Evolutionary conservation across 2,329 filamentous ascomycete species (phyloP).

Genomic region (Cytospora leucostoma): DNA sequence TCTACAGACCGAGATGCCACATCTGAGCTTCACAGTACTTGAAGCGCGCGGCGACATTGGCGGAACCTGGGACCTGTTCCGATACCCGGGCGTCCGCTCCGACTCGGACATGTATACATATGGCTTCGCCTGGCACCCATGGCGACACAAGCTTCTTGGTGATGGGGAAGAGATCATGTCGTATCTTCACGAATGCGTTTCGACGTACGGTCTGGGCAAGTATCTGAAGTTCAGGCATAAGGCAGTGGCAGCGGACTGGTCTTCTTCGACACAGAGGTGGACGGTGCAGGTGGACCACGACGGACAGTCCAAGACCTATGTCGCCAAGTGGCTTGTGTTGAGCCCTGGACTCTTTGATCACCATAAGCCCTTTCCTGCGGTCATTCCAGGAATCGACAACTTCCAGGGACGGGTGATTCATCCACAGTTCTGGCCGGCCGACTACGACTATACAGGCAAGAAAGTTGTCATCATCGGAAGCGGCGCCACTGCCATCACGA

Average conservation of each 20-base stretch:
- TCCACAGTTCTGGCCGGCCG: conserved; percentile 73
- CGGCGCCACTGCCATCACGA: conserved; percentile 69
- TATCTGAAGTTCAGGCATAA: conserved; percentile 55
- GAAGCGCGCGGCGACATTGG: conserved; percentile 67
- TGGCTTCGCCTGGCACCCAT: conserved; percentile 70
- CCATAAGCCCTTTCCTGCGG: conserved; percentile 54
- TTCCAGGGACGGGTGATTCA: conserved; percentile 55
- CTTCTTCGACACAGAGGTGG: conserved; percentile 55
- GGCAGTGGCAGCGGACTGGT: conserved; percentile 56
- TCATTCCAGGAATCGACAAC: conserved; percentile 45
- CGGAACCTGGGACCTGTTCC: conserved; percentile 78
- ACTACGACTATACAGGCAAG: conserved; percentile 66
- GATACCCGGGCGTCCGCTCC: conserved; percentile 70
- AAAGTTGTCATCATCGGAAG: conserved; percentile 67
- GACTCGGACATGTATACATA: conserved; percentile 64
- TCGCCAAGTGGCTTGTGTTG: conserved; percentile 50
- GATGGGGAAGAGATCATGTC: conserved; percentile 52
- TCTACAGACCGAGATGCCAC: conserved; percentile 59
- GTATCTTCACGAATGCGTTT: conserved; percentile 56
- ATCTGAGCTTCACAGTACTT: conserved; percentile 63
- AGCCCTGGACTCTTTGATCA: conserved; percentile 67
- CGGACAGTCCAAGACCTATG: conserved; percentile 1
- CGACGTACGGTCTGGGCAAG: conserved; percentile 52
- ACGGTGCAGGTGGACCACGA: conserved; percentile 41
- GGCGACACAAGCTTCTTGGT: conserved; percentile 57